Evolutionary conservation across 768 basidiomycete species (phyloP).

Genomic region (Podaxis sp.): DNA sequence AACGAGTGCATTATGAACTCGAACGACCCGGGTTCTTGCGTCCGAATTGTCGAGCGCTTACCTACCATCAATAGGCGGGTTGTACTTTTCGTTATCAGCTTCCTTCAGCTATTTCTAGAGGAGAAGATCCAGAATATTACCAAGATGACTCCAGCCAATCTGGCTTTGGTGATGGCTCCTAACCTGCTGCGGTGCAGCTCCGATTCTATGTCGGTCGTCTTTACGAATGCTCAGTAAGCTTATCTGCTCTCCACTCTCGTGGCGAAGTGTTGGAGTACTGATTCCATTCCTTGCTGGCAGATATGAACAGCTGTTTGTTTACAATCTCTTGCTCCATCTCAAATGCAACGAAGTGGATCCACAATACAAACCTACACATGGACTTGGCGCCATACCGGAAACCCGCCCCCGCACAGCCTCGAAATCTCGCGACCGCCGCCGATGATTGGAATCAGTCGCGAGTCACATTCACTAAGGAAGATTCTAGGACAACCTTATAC

Average conservation of each 20-base stretch:
- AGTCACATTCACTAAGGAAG: neutral
- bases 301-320: conserved; percentile 87
- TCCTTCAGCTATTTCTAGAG: conserved; percentile 85
- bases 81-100: conserved; percentile 85
- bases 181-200: conserved; percentile 86
- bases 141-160: conserved; percentile 88
- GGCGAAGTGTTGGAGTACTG: conserved; percentile 5
- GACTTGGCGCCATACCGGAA: conserved; percentile 64
- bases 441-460: neutral
- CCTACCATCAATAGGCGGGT: conserved; percentile 88
- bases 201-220: conserved; percentile 85
- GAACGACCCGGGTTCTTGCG: conserved; percentile 63
- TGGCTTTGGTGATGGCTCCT: conserved; percentile 91
- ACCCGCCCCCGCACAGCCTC: conserved; percentile 9
- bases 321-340: conserved; percentile 79
- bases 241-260: neutral
- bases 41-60: conserved; percentile 71
- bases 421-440: conserved; percentile 11
- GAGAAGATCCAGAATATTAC: conserved; percentile 69
- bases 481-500: neutral
- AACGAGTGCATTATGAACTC: conserved; percentile 81
- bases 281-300: conserved; percentile 32
- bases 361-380: conserved; percentile 76
- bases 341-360: conserved; percentile 74
- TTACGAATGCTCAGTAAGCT: conserved; percentile 87